A percentile compares a stretch with the other conserved stretches of the same genome.
Evolutionary conservation across 176 grass and related monocot genomes (phyloP).

Genomic region (Aegilops speltoides): DNA sequence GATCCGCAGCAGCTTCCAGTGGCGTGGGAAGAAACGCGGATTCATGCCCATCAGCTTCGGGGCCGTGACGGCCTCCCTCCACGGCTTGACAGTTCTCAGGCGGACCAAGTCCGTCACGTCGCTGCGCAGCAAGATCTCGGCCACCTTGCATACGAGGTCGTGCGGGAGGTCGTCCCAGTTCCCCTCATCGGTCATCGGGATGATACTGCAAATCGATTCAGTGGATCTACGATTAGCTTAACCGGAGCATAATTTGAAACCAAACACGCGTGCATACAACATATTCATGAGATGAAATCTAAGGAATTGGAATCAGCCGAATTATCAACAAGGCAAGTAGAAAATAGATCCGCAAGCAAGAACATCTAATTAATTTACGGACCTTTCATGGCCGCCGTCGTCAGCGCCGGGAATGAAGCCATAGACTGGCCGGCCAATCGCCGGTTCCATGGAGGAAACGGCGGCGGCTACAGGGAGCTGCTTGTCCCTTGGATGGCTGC

Average conservation of each 20-base stretch:
- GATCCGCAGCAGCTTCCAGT: not conserved
- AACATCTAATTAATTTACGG: not conserved
- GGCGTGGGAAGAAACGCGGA: not conserved
- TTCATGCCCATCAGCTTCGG: not conserved
- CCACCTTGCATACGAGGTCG: not conserved
- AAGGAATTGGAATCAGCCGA: not conserved
- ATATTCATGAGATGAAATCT: no score
- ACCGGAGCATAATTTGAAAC: no score
- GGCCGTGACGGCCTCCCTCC: not conserved
- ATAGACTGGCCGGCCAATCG: no score
- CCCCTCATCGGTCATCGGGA: not conserved
- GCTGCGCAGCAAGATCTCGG: not conserved
- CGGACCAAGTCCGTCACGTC: not conserved
- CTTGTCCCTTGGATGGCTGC: no score
- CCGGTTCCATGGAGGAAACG: no score
- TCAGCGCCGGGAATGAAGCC: no score
- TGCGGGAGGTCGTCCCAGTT: not conserved
- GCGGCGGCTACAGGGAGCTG: no score
- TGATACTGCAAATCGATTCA: not conserved
- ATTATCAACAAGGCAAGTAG: not conserved
- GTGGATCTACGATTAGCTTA: no score
- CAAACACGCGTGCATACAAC: not conserved
- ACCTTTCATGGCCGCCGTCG: not conserved
- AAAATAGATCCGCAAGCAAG: not conserved
- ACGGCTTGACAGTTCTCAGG: not conserved